Evolutionary conservation across 371 early-diverging fungal species (phyloP).

Genomic region (Paraphysoderma sedebokerense): DNA sequence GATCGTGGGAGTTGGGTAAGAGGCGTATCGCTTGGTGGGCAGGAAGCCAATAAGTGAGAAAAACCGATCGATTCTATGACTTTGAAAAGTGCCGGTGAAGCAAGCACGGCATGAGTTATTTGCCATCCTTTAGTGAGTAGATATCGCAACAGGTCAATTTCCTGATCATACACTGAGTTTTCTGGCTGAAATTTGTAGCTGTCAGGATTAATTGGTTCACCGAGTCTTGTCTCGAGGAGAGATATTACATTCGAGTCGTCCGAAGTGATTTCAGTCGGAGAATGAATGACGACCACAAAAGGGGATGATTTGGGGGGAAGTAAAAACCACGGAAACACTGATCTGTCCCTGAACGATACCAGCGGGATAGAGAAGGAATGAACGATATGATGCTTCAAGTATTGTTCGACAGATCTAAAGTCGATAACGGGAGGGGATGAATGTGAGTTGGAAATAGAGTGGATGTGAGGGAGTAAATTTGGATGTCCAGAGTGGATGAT

Average conservation of each 20-base stretch:
- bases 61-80: no score
- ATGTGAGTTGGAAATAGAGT: no score
- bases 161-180: background rate
- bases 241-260: background rate
- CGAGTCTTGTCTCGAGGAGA: no score
- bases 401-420: background rate
- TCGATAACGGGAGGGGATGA: no score
- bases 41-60: no score
- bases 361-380: background rate
- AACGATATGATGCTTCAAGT: background rate
- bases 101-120: no score
- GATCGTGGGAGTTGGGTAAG: background rate
- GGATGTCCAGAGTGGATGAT: no score
- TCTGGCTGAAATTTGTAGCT: background rate
- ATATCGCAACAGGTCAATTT: no score
- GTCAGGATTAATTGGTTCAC: background rate
- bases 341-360: background rate
- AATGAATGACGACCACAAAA: background rate
- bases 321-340: background rate
- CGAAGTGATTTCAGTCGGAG: background rate
- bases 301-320: background rate
- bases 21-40: background rate
- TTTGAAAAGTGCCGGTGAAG: background rate
- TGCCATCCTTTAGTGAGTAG: no score
- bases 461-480: no score